Conservation (phyloP, 2,329 filamentous ascomycete species). For the Ilyonectria sp. region DNA sequence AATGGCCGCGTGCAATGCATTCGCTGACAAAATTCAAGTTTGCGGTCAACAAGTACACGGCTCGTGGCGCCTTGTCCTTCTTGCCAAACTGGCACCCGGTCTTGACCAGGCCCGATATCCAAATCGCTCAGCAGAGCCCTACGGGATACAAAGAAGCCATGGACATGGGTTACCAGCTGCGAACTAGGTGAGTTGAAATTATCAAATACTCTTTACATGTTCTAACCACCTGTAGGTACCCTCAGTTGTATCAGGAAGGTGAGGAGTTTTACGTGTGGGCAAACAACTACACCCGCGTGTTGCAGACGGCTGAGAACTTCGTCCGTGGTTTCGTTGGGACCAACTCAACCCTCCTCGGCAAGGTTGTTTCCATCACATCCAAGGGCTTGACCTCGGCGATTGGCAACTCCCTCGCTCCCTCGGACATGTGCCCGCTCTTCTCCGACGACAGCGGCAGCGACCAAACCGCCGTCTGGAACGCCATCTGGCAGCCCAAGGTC, state of each 20-base stretch:
- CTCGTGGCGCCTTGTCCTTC: constrained; percentile 68
- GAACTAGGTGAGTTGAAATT: constrained; percentile 54
- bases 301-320: constrained; percentile 75
- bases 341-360: constrained; percentile 66
- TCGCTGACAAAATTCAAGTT: constrained; percentile 57
- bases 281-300: constrained; percentile 75
- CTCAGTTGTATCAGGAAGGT: constrained; percentile 65
- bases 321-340: constrained; percentile 73
- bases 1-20: fast-evolving
- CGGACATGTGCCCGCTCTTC: constrained; percentile 75
- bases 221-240: constrained; percentile 53
- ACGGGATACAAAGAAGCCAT: constrained; percentile 76
- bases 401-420: constrained; percentile 75
- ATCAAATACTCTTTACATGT: fast-evolving
- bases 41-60: constrained; percentile 66
- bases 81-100: constrained; percentile 72
- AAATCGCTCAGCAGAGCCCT: constrained; percentile 72
- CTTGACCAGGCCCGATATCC: constrained; percentile 66
- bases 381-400: constrained; percentile 65
- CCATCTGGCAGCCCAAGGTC: constrained; percentile 64
- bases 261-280: constrained; percentile 73
- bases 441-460: constrained; percentile 65
- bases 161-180: constrained; percentile 68
- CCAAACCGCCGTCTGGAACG: constrained; percentile 62
- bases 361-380: constrained; percentile 71